Base-by-base conservation (phyloP, 2,329 filamentous ascomycete species). In the Exophiala calicioides region DNA sequence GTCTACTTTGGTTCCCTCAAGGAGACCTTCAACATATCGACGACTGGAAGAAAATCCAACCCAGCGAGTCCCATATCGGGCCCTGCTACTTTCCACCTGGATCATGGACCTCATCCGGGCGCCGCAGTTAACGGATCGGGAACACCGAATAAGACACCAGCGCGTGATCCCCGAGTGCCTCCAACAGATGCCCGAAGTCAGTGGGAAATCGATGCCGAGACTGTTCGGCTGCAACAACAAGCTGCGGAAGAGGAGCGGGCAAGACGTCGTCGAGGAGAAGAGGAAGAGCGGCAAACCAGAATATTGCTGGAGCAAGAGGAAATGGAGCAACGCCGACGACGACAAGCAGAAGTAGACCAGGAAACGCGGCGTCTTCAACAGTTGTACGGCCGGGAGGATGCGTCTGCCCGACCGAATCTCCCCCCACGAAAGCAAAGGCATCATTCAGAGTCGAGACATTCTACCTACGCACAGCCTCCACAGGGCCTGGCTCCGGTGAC, bases 11-110 rank as follows among this genome's bases (percentile, higher is more conserved):
- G 77, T 48, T 78, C 83, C 3, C 79, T 82, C 44, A 78, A 79
- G 13, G 87, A 95, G 58, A 75, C 82, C 3, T 97, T 96, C 71
- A 93, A 96, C 64, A 76, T 90, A 27, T 70, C 74, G 7, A 20
- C 41, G n/a, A 30, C 43, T 12, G 41, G 45, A 13, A 46, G 47
- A 30, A 57, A 55, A 38, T 41, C 33, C 36, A 57, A 34, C 47
- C 4, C 62, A 56, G 29, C 59, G 56, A 38, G 64, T 59, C 45
- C 57, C 60, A 27, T 50, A 50, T 13, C 46, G 51, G 15, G 53
- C 47, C 29, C 48, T 5, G 37, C 40, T 4, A 32, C 39, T 8
- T 10, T 47, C n/a, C 19, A 16, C 10, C n/a, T 46, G 10, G 34
- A 45, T 20, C 15, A 20, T 18, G 19, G 26, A 8, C 47, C 41